A percentile compares a stretch with the other conserved stretches of the same genome.
These are phyloP conservation scores for Chalaropsis thielavioides DNA, from an alignment of 2,329 filamentous ascomycete genomes.

Conservation along the genomic window DNA sequence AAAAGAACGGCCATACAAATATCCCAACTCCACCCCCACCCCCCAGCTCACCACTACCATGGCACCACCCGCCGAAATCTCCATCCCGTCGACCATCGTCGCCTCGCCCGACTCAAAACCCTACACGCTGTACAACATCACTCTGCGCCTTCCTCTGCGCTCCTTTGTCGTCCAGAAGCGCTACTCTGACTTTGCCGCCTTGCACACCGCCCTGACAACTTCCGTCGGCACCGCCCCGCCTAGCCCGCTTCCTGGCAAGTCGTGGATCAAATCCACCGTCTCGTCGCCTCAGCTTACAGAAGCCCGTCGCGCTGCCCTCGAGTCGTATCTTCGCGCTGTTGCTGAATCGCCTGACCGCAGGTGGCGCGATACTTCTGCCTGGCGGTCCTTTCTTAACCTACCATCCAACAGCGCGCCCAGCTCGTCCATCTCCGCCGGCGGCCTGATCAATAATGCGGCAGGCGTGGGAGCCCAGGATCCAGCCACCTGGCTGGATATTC, in stretches of 20 bases:
- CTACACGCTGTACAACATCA: constrained; percentile 67
- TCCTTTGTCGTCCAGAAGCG: constrained; percentile 66
- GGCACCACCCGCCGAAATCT: constrained; percentile 52
- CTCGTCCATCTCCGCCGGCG: constrained; percentile 34
- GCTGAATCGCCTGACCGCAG: constrained; percentile 57
- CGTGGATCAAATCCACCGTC: constrained; percentile 62
- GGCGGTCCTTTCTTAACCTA: constrained; percentile 60
- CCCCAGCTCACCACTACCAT: constrained; percentile 28
- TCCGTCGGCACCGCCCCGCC: constrained; percentile 52
- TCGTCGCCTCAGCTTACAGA: constrained; percentile 56
- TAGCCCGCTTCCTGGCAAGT: constrained; percentile 52
- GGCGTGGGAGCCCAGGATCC: constrained; percentile 38
- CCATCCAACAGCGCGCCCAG: constrained; percentile 38
- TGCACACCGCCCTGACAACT: constrained; percentile 48
- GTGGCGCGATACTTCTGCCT: constrained; percentile 60
- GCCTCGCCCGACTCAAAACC: constrained; percentile 44
- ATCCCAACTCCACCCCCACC: not conserved
- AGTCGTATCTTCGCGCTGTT: constrained; percentile 57
- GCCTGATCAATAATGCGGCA: constrained; percentile 28
- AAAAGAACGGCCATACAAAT: not conserved
- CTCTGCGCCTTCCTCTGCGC: constrained; percentile 59
- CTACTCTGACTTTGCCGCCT: constrained; percentile 62
- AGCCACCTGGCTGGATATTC: constrained; percentile 61
- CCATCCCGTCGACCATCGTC: constrained; percentile 50
- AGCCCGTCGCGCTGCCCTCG: constrained; percentile 51